A percentile compares a stretch with the other conserved stretches of the same genome.
phyloP scores from a whole-genome alignment of 2,329 filamentous ascomycete genomes.

The Fusarium sp. region DNA sequence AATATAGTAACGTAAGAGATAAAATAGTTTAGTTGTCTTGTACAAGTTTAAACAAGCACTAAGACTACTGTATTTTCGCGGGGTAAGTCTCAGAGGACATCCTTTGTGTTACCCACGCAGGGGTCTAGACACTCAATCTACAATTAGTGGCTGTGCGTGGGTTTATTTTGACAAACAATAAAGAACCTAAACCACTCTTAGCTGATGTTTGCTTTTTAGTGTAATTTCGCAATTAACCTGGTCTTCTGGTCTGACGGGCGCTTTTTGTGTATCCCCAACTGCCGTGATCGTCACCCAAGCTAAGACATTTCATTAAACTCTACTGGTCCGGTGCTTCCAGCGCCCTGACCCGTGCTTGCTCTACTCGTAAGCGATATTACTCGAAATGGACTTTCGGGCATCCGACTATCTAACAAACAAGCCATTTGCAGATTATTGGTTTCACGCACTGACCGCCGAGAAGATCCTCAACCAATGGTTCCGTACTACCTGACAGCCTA shows the following conservation, averaged over 20 bases:
- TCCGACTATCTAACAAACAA: neutral
- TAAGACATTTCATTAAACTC: slow-evolving; percentile 20
- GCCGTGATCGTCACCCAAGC: neutral
- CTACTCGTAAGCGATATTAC: neutral
- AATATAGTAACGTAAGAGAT: too few species aligned
- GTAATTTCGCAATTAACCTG: too few species aligned
- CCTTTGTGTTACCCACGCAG: too few species aligned
- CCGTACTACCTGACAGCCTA: neutral
- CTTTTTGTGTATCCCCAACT: neutral
- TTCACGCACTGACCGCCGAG: neutral
- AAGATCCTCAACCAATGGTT: neutral
- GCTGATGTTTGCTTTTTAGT: too few species aligned
- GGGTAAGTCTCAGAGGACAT: too few species aligned
- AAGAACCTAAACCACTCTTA: too few species aligned
- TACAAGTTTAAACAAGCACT: too few species aligned
- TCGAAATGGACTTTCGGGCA: neutral
- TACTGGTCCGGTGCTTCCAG: neutral
- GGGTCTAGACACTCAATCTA: too few species aligned
- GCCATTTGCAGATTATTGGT: neutral
- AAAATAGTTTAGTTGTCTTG: too few species aligned
- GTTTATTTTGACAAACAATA: too few species aligned
- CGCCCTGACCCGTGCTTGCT: neutral
- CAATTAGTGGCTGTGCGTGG: too few species aligned
- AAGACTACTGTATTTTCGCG: too few species aligned
- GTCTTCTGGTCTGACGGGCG: neutral